These are phyloP conservation scores for Trypanosoma congolense DNA, from an alignment of 208 protist species.

Conservation along the genomic window DNA sequence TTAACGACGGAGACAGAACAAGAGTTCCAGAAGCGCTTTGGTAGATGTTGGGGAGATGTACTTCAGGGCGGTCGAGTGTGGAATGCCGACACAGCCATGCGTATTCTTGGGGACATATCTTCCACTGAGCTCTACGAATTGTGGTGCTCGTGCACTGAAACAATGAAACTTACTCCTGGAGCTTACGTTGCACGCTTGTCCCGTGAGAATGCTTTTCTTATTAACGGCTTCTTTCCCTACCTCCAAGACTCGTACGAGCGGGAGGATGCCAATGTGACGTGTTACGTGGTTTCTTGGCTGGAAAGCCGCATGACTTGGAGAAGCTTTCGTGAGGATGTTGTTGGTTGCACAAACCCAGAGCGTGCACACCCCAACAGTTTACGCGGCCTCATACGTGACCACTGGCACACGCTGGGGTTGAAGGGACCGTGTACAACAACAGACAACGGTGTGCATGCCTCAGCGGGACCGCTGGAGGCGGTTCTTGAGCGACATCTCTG, in stretches of 20 bases:
- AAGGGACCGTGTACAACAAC: conserved; percentile 38
- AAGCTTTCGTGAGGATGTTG: conserved; percentile 38
- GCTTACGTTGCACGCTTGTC: conserved; percentile 35
- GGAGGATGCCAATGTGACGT: conserved; percentile 37
- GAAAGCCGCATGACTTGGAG: conserved; percentile 34
- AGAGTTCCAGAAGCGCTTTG: conserved; percentile 44
- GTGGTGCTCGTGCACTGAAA: conserved; percentile 28
- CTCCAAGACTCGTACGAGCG: conserved; percentile 39
- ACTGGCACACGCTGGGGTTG: conserved; percentile 58
- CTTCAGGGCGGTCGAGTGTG: conserved; percentile 50
- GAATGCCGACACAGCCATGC: conserved; percentile 60
- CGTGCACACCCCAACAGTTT: conserved; percentile 34
- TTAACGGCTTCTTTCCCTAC: conserved; percentile 81
- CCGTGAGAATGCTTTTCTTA: conserved; percentile 38
- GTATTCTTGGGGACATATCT: conserved; percentile 32
- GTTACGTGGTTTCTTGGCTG: conserved; percentile 65
- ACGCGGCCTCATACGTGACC: conserved; percentile 35
- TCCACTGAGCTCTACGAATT: conserved; percentile 29
- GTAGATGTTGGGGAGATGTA: conserved; percentile 44
- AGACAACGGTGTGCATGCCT: conserved; percentile 66
- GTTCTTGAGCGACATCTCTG: conserved; percentile 61
- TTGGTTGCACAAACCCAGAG: conserved; percentile 53
- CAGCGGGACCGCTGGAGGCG: conserved; percentile 53
- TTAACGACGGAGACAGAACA: conserved; percentile 12
- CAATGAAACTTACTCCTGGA: conserved; percentile 40